Evolutionary conservation across 2,329 filamentous ascomycete species (phyloP).

Genomic region (Apiospora kogelbergensis): DNA sequence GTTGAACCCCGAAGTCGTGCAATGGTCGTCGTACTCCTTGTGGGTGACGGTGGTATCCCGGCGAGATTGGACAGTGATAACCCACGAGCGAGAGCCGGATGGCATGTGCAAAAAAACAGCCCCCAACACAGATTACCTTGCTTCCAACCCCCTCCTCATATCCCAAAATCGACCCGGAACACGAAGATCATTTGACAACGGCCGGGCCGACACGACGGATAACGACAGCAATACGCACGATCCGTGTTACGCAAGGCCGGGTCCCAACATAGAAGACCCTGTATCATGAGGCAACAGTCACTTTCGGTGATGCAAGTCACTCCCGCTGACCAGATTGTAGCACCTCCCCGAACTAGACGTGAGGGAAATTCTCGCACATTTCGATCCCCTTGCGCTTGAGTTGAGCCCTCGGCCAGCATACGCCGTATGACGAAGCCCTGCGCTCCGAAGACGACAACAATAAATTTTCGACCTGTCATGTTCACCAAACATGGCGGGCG

Average conservation of each 20-base stretch:
- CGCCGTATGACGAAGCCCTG: background rate
- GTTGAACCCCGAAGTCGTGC: background rate
- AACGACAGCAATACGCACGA: conserved; percentile 5
- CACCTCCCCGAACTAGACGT: conserved; percentile 10
- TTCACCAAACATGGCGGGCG: background rate
- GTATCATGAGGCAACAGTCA: background rate
- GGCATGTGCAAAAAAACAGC: background rate
- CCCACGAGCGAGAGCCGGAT: background rate
- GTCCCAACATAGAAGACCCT: conserved; percentile 2
- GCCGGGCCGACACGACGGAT: conserved; percentile 10
- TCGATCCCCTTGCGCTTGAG: background rate
- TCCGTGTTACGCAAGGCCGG: conserved; percentile 6
- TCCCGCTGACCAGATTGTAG: conserved; percentile 6
- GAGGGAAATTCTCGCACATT: background rate
- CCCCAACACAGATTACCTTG: background rate
- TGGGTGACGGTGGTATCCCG: background rate
- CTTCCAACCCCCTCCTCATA: background rate
- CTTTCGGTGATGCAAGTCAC: conserved; percentile 6
- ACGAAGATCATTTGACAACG: conserved; percentile 7
- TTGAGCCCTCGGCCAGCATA: background rate
- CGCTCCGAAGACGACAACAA: background rate
- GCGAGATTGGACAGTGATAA: background rate
- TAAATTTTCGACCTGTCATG: background rate
- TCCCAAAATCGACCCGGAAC: background rate
- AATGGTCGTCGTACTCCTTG: background rate